These are phyloP conservation scores for Gnomoniopsis smithogilvyi DNA, from an alignment of 2,329 filamentous ascomycete species.

Conservation along the genomic window DNA sequence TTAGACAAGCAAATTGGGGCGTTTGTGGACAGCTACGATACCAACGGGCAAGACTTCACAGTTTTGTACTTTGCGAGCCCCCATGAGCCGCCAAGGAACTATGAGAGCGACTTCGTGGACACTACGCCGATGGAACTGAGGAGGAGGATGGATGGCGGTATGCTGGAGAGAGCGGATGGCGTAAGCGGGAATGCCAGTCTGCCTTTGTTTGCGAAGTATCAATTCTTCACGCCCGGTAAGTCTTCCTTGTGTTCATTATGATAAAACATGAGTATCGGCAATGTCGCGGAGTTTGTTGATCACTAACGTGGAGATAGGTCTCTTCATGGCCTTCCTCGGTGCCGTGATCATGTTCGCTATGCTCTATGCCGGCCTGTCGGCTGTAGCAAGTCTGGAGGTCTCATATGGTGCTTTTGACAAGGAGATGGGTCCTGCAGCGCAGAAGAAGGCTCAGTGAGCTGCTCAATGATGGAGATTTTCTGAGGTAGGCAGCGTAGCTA, in stretches of 20 bases:
- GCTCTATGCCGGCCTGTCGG: conserved; percentile 72
- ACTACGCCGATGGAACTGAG: conserved; percentile 70
- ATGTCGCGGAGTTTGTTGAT: neutral
- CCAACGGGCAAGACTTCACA: conserved; percentile 57
- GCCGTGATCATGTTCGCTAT: conserved; percentile 71
- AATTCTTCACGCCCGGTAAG: conserved; percentile 86
- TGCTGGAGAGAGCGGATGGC: conserved; percentile 34
- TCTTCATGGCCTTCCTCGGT: conserved; percentile 83
- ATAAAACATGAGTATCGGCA: neutral
- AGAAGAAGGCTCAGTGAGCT: conserved; percentile 65
- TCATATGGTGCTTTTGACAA: conserved; percentile 96
- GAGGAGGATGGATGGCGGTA: conserved; percentile 42
- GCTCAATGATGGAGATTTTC: conserved; percentile 34
- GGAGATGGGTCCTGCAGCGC: conserved; percentile 83
- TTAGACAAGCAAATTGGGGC: conserved; percentile 50
- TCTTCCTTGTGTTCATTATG: conserved; percentile 18
- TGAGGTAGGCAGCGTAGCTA: neutral
- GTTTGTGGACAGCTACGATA: conserved; percentile 33
- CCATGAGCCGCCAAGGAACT: conserved; percentile 43
- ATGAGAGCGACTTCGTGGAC: conserved; percentile 64
- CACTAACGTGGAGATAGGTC: conserved; percentile 48
- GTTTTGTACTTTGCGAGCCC: conserved; percentile 72
- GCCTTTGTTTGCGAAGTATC: conserved; percentile 84
- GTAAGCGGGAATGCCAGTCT: conserved; percentile 39
- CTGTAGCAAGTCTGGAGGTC: conserved; percentile 77